phyloP scores from a whole-genome alignment of 495 filamentous ascomycete genomes.

The Cladorrhinum samala region DNA sequence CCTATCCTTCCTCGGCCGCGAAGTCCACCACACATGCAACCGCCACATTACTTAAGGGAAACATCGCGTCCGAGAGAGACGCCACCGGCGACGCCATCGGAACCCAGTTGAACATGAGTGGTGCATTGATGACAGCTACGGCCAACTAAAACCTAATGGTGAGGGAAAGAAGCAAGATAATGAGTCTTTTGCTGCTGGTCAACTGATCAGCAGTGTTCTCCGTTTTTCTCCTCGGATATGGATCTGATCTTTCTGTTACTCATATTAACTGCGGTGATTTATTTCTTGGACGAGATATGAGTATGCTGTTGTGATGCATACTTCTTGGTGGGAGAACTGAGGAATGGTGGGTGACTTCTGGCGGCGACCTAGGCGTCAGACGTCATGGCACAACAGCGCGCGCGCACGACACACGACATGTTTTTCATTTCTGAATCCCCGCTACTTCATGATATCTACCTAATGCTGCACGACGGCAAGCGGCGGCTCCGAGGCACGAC shows the following conservation, averaged over 20 bases:
- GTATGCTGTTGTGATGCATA: not conserved
- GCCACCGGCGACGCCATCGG: slow-evolving; percentile 5
- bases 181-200: no score
- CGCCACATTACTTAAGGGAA: slow-evolving; percentile 2
- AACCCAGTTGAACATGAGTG: slow-evolving; percentile 8
- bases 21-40: slow-evolving; percentile 15
- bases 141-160: slow-evolving; percentile 3
- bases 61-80: slow-evolving; percentile 9
- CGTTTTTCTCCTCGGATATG: not conserved
- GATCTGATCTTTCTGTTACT: no score
- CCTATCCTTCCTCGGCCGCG: slow-evolving; percentile 14
- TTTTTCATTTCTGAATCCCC: not conserved
- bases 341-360: not conserved
- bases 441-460: not conserved
- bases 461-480: slow-evolving; percentile 1
- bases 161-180: not conserved
- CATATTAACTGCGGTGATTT: no score
- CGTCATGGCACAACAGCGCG: slow-evolving; percentile 3
- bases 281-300: not conserved
- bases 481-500: not conserved
- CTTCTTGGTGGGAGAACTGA: not conserved
- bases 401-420: not conserved
- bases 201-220: no score
- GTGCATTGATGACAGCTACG: slow-evolving; percentile 5
- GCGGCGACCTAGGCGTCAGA: not conserved